phyloP scores from a whole-genome alignment of 2,329 filamentous ascomycete genomes.

The Aspergillus sp. region DNA sequence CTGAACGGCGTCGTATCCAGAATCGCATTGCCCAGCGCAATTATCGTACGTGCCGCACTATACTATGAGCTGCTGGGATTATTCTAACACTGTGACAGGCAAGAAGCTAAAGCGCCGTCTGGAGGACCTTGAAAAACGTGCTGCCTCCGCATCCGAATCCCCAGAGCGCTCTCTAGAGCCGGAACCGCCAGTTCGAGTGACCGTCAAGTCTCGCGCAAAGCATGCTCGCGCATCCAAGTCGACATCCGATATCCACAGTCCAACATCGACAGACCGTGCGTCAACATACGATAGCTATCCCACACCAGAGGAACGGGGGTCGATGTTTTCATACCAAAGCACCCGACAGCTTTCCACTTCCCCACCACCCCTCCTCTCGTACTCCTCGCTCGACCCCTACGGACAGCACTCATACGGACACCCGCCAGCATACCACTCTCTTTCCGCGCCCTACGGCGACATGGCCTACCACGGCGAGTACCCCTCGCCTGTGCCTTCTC shows the following conservation, averaged over 20 bases:
- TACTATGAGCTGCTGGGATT: neutral
- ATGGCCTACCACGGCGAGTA: slow-evolving; percentile 40
- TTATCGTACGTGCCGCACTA: slow-evolving; percentile 70
- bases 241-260: slow-evolving; percentile 24
- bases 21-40: slow-evolving; percentile 97
- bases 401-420: slow-evolving; percentile 34
- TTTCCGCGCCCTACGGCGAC: slow-evolving; percentile 33
- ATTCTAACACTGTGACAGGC: slow-evolving; percentile 38
- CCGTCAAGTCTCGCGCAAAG: slow-evolving; percentile 27
- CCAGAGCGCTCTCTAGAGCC: slow-evolving; percentile 60
- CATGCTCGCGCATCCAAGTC: slow-evolving; percentile 26
- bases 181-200: slow-evolving; percentile 31
- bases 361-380: slow-evolving; percentile 56
- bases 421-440: slow-evolving; percentile 34
- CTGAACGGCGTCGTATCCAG: slow-evolving; percentile 89
- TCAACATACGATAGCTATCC: slow-evolving; percentile 35
- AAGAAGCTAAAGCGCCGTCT: slow-evolving; percentile 68
- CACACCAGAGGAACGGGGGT: slow-evolving; percentile 46
- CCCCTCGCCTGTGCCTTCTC: slow-evolving; percentile 41
- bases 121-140: slow-evolving; percentile 63
- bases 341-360: slow-evolving; percentile 60
- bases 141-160: slow-evolving; percentile 60
- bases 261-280: slow-evolving; percentile 29
- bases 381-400: slow-evolving; percentile 46
- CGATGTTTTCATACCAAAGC: slow-evolving; percentile 59